Evolutionary conservation across 441 rosid species (phyloP), one percentile per base, ranked within the genome.

Genomic region (Bruguiera hainesii): DNA sequence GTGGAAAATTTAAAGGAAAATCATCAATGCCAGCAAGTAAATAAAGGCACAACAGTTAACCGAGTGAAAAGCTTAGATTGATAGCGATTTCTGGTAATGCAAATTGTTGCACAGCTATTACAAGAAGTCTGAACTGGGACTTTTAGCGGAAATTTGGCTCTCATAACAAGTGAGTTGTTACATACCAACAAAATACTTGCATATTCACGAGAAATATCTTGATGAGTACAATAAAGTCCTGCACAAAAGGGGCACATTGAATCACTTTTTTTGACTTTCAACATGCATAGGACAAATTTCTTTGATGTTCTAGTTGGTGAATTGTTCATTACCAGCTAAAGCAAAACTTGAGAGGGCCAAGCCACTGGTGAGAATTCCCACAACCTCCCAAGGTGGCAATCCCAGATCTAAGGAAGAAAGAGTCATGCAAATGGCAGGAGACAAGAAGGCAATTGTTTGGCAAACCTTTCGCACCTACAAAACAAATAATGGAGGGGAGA

Each of bases 201-300:
- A 72, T 91, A 91, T 79, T 91, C 91, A 21, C 93, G 94, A 16
- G 97, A 94, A 31, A 94, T 91, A 84, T 94, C 99, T 78, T 94
- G 99, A 88, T 94, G 99, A 19, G 94, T 89, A 78, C 98, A 94
- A 68, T 91, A 91, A 67, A 91, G 84, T 67, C 93, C 92, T 89
- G 85, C 63, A 26, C 28, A 68, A 70, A 37, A 61, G 31, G 51
- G 35, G 62, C 61, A 26, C 1, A 51, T 8, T 10, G 15, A 37
- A 53, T 75, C 21, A 60, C 16, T 18, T 50, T 26, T 61, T 59
- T 42, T 3, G 49, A 64, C 19, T 53, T 55, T 37, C 50, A 63
- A 30, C 61, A 19, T 20, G 46, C 2, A 33, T n/a, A 19, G 26
- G 26, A 46, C 8, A 16, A 35, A 33, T n/a, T 25, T n/a, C n/a